phyloP scores from a whole-genome alignment of 345 rosid genomes.

The Populus simonii region DNA sequence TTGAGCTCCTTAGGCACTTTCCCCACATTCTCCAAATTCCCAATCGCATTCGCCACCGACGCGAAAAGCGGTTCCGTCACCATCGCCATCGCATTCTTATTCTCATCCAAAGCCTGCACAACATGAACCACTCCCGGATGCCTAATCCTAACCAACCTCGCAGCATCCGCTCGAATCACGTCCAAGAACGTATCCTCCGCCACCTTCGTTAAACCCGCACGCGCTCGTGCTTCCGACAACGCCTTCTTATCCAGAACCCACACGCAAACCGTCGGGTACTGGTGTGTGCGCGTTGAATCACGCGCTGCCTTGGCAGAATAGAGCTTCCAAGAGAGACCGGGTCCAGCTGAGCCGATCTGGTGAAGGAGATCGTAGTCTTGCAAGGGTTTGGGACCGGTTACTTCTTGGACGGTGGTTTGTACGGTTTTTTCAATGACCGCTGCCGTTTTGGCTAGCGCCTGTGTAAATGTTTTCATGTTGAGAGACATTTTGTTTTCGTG shows the following conservation, averaged over 20 bases:
- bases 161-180: constrained; percentile 79
- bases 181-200: constrained; percentile 86
- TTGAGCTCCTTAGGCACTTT: constrained; percentile 85
- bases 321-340: constrained; percentile 92
- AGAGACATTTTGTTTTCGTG: constrained; percentile 52
- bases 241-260: constrained; percentile 91
- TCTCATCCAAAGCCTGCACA: constrained; percentile 94
- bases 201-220: constrained; percentile 77
- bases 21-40: constrained; percentile 70
- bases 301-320: constrained; percentile 73
- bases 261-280: constrained; percentile 87
- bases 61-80: constrained; percentile 94
- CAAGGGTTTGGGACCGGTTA: constrained; percentile 81
- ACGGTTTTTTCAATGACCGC: constrained; percentile 97
- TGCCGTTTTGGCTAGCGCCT: constrained; percentile 94
- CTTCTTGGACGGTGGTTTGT: constrained; percentile 96
- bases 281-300: constrained; percentile 67
- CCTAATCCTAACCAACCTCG: constrained; percentile 74
- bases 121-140: constrained; percentile 97
- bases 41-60: constrained; percentile 86
- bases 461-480: constrained; percentile 86
- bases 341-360: constrained; percentile 99
- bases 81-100: constrained; percentile 90
- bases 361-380: constrained; percentile 92
- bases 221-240: constrained; percentile 68